Conservation (phyloP, 495 filamentous ascomycete genomes). For the Massariosphaeria phaeospora region DNA sequence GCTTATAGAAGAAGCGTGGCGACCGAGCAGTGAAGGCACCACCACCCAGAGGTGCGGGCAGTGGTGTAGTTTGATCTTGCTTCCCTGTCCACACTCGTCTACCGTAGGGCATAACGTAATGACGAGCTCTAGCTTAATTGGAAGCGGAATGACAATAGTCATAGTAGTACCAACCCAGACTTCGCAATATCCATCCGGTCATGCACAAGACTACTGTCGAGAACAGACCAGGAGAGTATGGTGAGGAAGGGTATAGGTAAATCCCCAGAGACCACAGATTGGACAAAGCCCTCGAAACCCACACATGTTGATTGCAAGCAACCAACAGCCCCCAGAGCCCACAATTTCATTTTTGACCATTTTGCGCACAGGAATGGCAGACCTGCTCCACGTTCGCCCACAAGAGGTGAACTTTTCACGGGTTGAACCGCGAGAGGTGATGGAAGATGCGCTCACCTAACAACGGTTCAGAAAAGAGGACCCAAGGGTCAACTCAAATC, state of each 20-base stretch:
- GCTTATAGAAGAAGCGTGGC: slow-evolving; percentile 1
- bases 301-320: slow-evolving; percentile 1
- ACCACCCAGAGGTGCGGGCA: slow-evolving; percentile 14
- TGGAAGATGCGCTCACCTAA: slow-evolving; percentile 13
- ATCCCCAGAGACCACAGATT: background rate
- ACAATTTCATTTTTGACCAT: slow-evolving; percentile 7
- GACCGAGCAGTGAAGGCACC: slow-evolving; percentile 15
- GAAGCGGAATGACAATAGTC: slow-evolving; percentile 40
- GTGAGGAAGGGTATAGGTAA: background rate
- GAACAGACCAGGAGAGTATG: background rate
- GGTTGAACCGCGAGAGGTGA: slow-evolving; percentile 9
- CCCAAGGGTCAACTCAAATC: background rate
- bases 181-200: background rate
- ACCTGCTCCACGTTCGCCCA: slow-evolving; percentile 18
- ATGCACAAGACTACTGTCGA: background rate
- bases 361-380: slow-evolving; percentile 23
- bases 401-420: slow-evolving; percentile 4
- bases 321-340: slow-evolving; percentile 3
- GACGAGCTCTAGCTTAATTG: slow-evolving; percentile 63
- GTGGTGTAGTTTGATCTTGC: slow-evolving; percentile 50
- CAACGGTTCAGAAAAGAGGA: background rate
- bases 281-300: slow-evolving; percentile 4
- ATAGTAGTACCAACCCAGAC: slow-evolving; percentile 2
- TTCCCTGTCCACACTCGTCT: slow-evolving; percentile 63
- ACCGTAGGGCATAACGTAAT: slow-evolving; percentile 51